phyloP scores from a whole-genome alignment of 352 stramenopile genomes.

The Phytophthora sojae region DNA sequence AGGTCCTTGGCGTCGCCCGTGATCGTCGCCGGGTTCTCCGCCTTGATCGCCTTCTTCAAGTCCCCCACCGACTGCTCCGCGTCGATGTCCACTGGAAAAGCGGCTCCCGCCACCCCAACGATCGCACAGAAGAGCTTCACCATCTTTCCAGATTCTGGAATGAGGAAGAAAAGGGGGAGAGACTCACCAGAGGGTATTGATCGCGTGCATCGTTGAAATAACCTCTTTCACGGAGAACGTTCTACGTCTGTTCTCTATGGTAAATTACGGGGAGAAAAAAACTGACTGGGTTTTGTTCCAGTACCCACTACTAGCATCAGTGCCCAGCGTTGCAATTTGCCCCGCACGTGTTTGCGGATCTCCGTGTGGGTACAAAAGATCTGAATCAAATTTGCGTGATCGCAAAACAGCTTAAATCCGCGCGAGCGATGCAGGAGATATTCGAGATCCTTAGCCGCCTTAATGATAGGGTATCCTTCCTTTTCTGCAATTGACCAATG shows the following conservation, averaged over 20 bases:
- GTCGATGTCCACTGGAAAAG: no score
- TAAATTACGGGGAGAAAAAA: constrained; percentile 32
- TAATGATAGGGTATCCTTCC: background rate
- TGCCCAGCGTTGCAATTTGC: background rate
- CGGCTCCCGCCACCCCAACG: no score
- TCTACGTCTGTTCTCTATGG: constrained; percentile 1
- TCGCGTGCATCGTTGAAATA: constrained; percentile 2
- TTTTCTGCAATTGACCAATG: background rate
- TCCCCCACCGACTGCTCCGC: no score
- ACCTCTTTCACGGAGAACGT: constrained; percentile 7
- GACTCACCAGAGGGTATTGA: constrained; percentile 17
- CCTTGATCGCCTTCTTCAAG: constrained; percentile 1
- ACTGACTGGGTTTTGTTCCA: no score
- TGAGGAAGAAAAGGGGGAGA: background rate
- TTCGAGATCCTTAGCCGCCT: background rate
- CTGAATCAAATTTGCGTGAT: background rate
- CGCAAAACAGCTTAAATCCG: background rate
- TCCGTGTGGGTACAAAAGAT: background rate
- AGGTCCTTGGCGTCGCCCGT: no score
- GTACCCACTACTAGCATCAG: background rate
- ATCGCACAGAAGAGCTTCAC: no score
- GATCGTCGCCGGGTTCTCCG: no score
- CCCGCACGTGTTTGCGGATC: background rate
- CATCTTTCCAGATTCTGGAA: constrained; percentile 2
- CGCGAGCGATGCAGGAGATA: background rate